phyloP scores from a whole-genome alignment of 192 early-diverging fungal species.

The Coemansia sp. region DNA sequence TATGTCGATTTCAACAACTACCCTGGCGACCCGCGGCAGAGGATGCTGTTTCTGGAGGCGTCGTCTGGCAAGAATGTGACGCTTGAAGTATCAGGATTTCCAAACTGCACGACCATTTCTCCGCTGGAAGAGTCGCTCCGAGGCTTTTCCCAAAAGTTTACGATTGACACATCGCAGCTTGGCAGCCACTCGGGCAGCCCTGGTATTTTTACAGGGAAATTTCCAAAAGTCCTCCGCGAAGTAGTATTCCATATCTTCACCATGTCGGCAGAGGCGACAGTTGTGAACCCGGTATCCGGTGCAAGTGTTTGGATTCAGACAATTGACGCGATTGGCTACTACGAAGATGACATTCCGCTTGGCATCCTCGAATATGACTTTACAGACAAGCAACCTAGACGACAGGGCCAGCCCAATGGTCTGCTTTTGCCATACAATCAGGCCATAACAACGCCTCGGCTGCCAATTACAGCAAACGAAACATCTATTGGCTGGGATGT shows the following conservation, averaged over 20 bases:
- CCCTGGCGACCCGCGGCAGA: constrained; percentile 33
- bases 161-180: constrained; percentile 25
- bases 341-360: constrained; percentile 28
- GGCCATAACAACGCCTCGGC: constrained; percentile 27
- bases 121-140: constrained; percentile 42
- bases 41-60: constrained; percentile 33
- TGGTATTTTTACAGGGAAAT: neutral
- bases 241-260: constrained; percentile 33
- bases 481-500: constrained; percentile 52
- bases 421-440: constrained; percentile 28
- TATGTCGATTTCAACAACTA: constrained; percentile 41
- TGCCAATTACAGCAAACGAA: constrained; percentile 36
- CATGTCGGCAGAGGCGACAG: constrained; percentile 43
- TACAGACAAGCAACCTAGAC: constrained; percentile 3
- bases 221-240: constrained; percentile 26
- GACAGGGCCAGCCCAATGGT: constrained; percentile 7
- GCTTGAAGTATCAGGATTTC: constrained; percentile 32
- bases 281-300: constrained; percentile 42
- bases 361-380: constrained; percentile 41
- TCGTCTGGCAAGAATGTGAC: constrained; percentile 27
- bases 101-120: constrained; percentile 35
- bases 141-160: constrained; percentile 20
- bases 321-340: constrained; percentile 36
- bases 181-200: neutral
- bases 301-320: constrained; percentile 40